phyloP scores from a whole-genome alignment of 2,329 filamentous ascomycete genomes.

The Colletotrichum sublineola region DNA sequence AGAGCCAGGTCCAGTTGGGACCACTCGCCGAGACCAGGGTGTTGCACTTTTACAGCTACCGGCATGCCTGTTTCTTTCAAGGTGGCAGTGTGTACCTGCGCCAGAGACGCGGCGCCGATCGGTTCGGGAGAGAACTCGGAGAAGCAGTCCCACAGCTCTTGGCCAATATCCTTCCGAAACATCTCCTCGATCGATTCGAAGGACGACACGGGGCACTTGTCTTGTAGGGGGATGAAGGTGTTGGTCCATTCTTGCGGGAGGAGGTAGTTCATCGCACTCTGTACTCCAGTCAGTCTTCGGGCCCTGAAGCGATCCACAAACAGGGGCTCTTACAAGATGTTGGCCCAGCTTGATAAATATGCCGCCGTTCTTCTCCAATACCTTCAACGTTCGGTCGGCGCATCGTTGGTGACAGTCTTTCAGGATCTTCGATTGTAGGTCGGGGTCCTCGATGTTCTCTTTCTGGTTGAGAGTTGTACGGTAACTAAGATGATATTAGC shows the following conservation, averaged over 20 bases:
- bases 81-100: slow-evolving; percentile 92
- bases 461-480: slow-evolving; percentile 82
- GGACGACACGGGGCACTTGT: slow-evolving; percentile 93
- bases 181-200: slow-evolving; percentile 88
- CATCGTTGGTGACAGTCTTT: slow-evolving; percentile 92
- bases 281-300: slow-evolving; percentile 44
- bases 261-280: slow-evolving; percentile 95
- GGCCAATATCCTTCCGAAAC: slow-evolving; percentile 87
- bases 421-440: slow-evolving; percentile 76
- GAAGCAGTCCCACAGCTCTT: slow-evolving; percentile 84
- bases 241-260: slow-evolving; percentile 92
- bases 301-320: neutral
- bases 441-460: slow-evolving; percentile 71
- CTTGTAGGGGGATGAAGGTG: slow-evolving; percentile 95
- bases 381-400: slow-evolving; percentile 85
- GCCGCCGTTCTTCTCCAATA: slow-evolving; percentile 95
- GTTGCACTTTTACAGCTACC: slow-evolving; percentile 97
- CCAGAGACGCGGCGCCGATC: slow-evolving; percentile 92
- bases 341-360: slow-evolving; percentile 99
- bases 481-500: slow-evolving; percentile 71
- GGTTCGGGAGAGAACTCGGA: slow-evolving; percentile 84
- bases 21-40: slow-evolving; percentile 91
- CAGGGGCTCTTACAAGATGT: slow-evolving; percentile 73
- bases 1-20: slow-evolving; percentile 87
- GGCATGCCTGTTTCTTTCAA: slow-evolving; percentile 85